Conservation (phyloP, 2,329 filamentous ascomycete genomes). For the Coniochaeta sp. region DNA sequence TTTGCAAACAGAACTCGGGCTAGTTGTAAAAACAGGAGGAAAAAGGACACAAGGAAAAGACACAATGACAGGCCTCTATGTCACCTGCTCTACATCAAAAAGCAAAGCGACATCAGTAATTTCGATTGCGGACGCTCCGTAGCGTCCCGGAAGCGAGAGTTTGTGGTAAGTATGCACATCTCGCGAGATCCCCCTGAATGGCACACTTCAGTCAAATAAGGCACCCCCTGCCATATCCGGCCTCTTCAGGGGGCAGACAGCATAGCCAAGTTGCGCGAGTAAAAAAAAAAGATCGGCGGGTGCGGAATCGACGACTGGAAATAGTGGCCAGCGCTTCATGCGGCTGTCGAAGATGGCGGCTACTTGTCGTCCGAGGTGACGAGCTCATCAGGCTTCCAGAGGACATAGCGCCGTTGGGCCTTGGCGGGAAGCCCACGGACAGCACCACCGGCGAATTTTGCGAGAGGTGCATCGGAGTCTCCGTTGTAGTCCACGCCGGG, state of each 20-base stretch:
- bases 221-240: too few relatives aligned
- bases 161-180: too few relatives aligned
- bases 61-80: not conserved
- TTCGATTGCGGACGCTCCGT: too few relatives aligned
- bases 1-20: not conserved
- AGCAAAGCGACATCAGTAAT: too few relatives aligned
- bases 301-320: too few relatives aligned
- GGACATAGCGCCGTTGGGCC: not conserved
- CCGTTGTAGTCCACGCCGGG: constrained; percentile 7
- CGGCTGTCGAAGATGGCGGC: not conserved
- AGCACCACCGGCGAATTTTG: constrained; percentile 6
- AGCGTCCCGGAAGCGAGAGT: too few relatives aligned
- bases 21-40: not conserved
- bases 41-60: not conserved
- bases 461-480: constrained; percentile 5
- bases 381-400: not conserved
- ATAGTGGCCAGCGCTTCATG: not conserved
- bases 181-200: too few relatives aligned
- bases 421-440: not conserved
- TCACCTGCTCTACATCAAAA: too few relatives aligned
- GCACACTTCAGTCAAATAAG: too few relatives aligned
- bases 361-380: not conserved
- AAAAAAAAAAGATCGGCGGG: not conserved
- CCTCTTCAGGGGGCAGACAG: too few relatives aligned
- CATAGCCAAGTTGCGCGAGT: too few relatives aligned